Evolutionary conservation across 208 protist species (phyloP), one percentile per base, ranked within the genome.

Genomic region (Acanthamoeba castellanii): DNA sequence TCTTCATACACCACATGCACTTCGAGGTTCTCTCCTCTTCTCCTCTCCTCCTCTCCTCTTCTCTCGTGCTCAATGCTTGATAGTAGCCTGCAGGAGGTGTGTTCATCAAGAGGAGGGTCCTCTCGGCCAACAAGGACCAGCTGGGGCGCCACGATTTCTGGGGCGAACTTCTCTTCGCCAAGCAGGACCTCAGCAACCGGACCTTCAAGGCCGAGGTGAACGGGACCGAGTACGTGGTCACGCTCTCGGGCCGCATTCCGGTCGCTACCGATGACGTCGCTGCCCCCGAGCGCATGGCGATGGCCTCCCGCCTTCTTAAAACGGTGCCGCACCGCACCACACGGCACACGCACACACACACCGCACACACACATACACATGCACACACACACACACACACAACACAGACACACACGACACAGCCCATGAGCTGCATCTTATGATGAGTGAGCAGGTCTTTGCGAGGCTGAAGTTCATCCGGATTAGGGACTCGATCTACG

Each of bases 1-100:
- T 78, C 32, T 78, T 27, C 11, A 11, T 85, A 1, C 42, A 57
- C 76, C 76, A 85, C 76, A 85, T 85, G 76, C 76, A 85, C 76
- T 57, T 85, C 0, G 42, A 57, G 16, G 42, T 82, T 30, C 1
- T 0, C 11, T 14, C 30, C 20, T 27, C 22, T 16, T 11, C 25
- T 14, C 50, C 7, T 82, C 0, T 11, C 25, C 3, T 82, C 1
- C 37, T 8, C 30, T 8, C 72, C 37, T 25, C 18, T 7, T 9
- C 16, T 30, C 70, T 85, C 6, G 45, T 3, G 22, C 76, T 32
- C 11, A n/a, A n/a, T 2, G 22, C 7, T 57, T 42, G 1, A 3
- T 42, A 42, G 9, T 25, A 82, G 74, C 74, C 74, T 50, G 22
- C 22, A 50, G 74, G 27, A n/a, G 74, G 30, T 18, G 74, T 82